Base-by-base conservation (phyloP, 805 yeast genomes). In the Yamadazyma olivae region DNA sequence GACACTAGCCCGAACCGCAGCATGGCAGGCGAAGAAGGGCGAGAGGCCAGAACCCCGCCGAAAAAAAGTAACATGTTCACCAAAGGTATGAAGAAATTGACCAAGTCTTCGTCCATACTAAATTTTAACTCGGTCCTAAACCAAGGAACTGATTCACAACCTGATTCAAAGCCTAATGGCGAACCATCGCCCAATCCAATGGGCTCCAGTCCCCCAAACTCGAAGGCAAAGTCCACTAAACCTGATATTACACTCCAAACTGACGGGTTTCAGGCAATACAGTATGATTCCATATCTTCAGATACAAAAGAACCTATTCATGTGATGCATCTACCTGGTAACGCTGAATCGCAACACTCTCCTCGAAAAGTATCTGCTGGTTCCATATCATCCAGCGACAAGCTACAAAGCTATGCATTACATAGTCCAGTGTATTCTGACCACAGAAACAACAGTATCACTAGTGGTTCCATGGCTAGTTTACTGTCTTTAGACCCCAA, bases 261-360 rank as follows among this genome's bases (percentile, higher is more conserved):
- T 3, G 40, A 31, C 7, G 33, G 33, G 9, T 64, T 64, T 44
- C 69, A 61, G 29, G 66, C 71, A 13, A 55, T 66, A 17, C 58
- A 64, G 20, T 64, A 64, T 36, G 61, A 59, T n/a, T 39, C 50
- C n/a, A 25, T 36, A n/a, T 39, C 54, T 9, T 15, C 48, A 5
- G 47, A 43, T 23, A 31, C 53, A 4, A 45, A 46, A 15, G 66
- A 56, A 26, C 68, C 67, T 4, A 51, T 59, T 13, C 59, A 49
- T 27, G 66, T 60, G 14, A 48, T 40, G 48, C 48, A 51, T 33
- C 37, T 58, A 6, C 64, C 64, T n/a, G 25, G n/a, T 6, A 23
- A 26, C 12, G 18, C 24, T 4, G 18, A 22, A 4, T 26, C 35
- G 3, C 6, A n/a, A 6, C 7, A 5, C 6, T 27, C 36, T 16